These are phyloP conservation scores for Mucor velutinosus DNA, from an alignment of 371 early-diverging fungal species.

Conservation along the genomic window DNA sequence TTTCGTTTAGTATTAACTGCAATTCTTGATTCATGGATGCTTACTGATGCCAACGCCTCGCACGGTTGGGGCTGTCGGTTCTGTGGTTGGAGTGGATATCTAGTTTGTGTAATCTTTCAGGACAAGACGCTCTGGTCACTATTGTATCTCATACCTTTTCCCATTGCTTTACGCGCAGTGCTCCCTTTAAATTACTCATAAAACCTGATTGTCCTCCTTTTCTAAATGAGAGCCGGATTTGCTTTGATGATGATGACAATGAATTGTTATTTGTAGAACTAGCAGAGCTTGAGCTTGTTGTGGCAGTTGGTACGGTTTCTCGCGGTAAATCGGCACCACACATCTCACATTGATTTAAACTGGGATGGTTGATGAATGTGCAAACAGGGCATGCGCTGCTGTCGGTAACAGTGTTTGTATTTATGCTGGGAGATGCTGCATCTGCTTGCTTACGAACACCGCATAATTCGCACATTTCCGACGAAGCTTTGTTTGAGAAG, in stretches of 20 bases:
- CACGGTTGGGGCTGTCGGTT: constrained; percentile 1
- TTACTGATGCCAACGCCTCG: constrained; percentile 52
- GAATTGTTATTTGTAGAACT: not conserved
- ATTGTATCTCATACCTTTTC: constrained; percentile 33
- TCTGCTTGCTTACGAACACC: constrained; percentile 60
- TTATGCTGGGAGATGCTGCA: not conserved
- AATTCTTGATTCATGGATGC: not conserved
- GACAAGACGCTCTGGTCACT: no score
- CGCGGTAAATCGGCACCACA: constrained; percentile 65
- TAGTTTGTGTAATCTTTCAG: not conserved
- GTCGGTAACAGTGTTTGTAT: constrained; percentile 4
- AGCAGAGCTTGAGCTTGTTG: constrained; percentile 1
- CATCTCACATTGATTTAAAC: constrained; percentile 80
- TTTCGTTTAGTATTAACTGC: not conserved
- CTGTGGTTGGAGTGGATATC: constrained; percentile 1
- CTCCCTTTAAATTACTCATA: constrained; percentile 58
- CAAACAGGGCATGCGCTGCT: constrained; percentile 66
- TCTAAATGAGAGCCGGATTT: constrained; percentile 78
- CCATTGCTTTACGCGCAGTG: constrained; percentile 68
- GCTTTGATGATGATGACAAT: not conserved
- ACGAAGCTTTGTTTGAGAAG: constrained; percentile 51
- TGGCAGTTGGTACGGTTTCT: constrained; percentile 14
- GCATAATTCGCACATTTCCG: constrained; percentile 70
- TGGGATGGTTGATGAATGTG: constrained; percentile 86
- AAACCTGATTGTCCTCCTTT: constrained; percentile 69